Base-by-base conservation (phyloP, 495 filamentous ascomycete genomes). In the Amphirosellinia nigrospora region DNA sequence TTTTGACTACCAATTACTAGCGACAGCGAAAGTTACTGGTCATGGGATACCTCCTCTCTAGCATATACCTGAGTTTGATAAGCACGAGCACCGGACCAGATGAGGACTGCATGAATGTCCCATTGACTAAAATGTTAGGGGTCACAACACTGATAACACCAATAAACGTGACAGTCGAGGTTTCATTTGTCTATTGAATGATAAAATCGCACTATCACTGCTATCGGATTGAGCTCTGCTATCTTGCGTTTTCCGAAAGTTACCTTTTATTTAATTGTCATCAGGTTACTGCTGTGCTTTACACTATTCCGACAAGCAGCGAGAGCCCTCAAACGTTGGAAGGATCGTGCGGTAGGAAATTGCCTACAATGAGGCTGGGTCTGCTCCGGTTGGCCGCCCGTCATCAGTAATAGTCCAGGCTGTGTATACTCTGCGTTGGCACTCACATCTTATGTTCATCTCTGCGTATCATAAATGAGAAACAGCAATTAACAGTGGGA, bases 401-500 rank as follows among this genome's bases (percentile, higher is more conserved):
- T 62, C 16, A 59, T 79, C 58, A 73, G 72, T 64, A 53, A 48
- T 23, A 10, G 45, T 32, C 46, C 43, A 64, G 48, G 36, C 41
- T 7, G 11, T 21, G 21, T 11, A 63, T 52, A 46, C n/a, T 56
- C 43, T 28, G 28, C 23, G n/a, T 58, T 32, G 32, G 41, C 19
- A 88, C 93, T 87, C 84, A 97, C 96, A 99, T 96, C 78, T 98
- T 95, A 79, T 98, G 92, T 68, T 91, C 92, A 82, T 99, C 96
- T 78, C 94, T 89, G 72, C 92, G 87, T 66, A 99, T 97, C 50
- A 94, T 95, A 74, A 99, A 98, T 0, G 96, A 98, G 77, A 99
- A 99, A 76, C 96, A 98, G 79, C 96, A 99, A 71, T 90, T 91
- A 55, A 97, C 92, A 28, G 91, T 89, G 23, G 91, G 90, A 60